A percentile compares a stretch with the other conserved stretches of the same genome.
Conservation (phyloP, 192 early-diverging fungal species). For the Backusella westeae region DNA sequence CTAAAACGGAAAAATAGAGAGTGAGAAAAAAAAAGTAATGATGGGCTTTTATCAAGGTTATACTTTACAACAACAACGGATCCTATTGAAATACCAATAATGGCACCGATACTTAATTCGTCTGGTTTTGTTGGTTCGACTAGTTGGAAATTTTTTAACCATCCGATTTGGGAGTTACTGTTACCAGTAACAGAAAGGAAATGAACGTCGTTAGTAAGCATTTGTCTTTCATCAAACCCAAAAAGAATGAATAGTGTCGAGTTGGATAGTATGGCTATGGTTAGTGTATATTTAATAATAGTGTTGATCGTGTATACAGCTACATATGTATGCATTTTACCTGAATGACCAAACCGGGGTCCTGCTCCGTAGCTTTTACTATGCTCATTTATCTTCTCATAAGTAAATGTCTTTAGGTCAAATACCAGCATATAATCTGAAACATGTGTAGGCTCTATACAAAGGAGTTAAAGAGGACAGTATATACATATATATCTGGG, state of each 20-base stretch:
- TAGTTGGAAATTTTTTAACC: neutral
- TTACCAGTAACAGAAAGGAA: neutral
- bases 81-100: neutral
- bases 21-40: neutral
- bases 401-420: neutral
- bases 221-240: neutral
- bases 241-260: neutral
- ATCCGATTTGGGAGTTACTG: neutral
- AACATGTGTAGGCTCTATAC: neutral
- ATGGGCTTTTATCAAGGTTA: neutral
- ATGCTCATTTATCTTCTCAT: neutral
- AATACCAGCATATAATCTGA: neutral
- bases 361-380: neutral
- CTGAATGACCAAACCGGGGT: constrained; percentile 9
- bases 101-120: neutral
- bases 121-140: neutral
- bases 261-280: neutral
- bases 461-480: neutral
- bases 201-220: neutral
- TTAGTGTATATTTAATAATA: neutral
- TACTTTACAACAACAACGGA: neutral
- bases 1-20: neutral
- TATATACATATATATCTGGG: neutral
- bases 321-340: constrained; percentile 5
- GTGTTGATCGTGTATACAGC: neutral